Evolutionary conservation across 2,329 filamentous ascomycete genomes (phyloP).

Genomic region (Fusarium guadeloupense): DNA sequence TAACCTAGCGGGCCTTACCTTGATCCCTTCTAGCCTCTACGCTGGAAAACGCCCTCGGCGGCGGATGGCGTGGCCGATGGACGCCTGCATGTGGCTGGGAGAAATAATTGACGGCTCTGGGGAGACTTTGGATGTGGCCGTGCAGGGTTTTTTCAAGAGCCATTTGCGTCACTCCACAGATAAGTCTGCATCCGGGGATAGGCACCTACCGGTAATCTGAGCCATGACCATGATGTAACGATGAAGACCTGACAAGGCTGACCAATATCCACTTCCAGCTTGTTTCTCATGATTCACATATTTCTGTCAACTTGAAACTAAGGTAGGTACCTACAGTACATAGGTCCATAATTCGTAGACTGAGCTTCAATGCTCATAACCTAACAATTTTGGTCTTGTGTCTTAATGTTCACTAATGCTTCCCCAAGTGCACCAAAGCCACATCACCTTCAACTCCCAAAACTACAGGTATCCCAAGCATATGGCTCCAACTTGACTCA

Average conservation of each 20-base stretch:
- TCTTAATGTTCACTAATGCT: conserved; percentile 5
- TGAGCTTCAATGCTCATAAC: neutral
- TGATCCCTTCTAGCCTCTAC: conserved; percentile 25
- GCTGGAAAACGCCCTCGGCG: conserved; percentile 22
- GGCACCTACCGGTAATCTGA: too few relatives aligned
- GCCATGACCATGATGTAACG: conserved; percentile 28
- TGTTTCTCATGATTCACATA: conserved; percentile 11
- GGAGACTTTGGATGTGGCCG: conserved; percentile 8
- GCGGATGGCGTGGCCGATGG: conserved; percentile 31
- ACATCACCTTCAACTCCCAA: conserved; percentile 24
- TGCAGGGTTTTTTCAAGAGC: conserved; percentile 18
- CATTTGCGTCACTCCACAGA: conserved; percentile 36
- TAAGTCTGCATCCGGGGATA: conserved; percentile 23
- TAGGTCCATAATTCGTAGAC: conserved; percentile 1
- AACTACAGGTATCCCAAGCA: conserved; percentile 13
- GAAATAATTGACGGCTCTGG: neutral
- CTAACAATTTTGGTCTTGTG: conserved; percentile 9
- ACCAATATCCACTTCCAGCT: conserved; percentile 18
- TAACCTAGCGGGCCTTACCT: conserved; percentile 19
- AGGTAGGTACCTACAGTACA: too few relatives aligned
- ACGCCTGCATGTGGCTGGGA: conserved; percentile 32
- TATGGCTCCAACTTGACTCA: conserved; percentile 1
- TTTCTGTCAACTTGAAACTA: neutral
- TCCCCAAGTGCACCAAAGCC: conserved; percentile 2
- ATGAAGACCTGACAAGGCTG: conserved; percentile 16